These are phyloP conservation scores for Hyphodiscus sp. DNA, from an alignment of 2,329 filamentous ascomycete species.

Conservation along the genomic window DNA sequence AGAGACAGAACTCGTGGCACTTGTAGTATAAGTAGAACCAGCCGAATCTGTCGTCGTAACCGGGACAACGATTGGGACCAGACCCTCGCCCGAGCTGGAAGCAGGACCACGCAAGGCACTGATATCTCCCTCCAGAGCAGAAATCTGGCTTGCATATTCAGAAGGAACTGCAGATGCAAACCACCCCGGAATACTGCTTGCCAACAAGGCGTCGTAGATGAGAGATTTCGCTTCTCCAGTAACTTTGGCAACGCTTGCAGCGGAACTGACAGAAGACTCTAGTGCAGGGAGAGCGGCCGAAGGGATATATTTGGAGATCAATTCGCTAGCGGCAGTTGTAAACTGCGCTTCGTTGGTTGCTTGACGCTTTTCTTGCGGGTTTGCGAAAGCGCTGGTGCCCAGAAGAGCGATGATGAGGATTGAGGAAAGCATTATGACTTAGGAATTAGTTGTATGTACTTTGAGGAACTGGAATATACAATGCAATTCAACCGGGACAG, in stretches of 20 bases:
- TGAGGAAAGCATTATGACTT: conserved; percentile 3
- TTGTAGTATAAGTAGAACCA: conserved; percentile 24
- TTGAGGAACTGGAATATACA: background rate
- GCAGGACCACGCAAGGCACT: conserved; percentile 14
- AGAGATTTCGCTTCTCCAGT: conserved; percentile 27
- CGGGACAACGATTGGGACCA: conserved; percentile 15
- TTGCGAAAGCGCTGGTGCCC: conserved; percentile 5
- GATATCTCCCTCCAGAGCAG: conserved; percentile 22
- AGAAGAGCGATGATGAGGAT: conserved; percentile 10
- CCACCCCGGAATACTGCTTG: conserved; percentile 24
- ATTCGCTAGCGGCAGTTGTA: conserved; percentile 21
- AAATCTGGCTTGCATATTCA: conserved; percentile 23
- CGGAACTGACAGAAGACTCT: background rate
- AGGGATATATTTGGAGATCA: conserved; percentile 30
- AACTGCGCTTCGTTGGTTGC: conserved; percentile 15
- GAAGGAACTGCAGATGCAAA: conserved; percentile 26
- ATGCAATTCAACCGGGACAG: background rate
- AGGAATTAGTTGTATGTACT: background rate
- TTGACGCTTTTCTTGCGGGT: conserved; percentile 4
- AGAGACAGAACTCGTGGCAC: conserved; percentile 3
- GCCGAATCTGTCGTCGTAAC: conserved; percentile 22
- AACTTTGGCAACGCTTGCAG: conserved; percentile 19
- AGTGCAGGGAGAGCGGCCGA: conserved; percentile 14
- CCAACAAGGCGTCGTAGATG: conserved; percentile 21
- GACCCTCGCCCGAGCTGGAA: conserved; percentile 5